Evolutionary conservation across 2,329 filamentous ascomycete genomes (phyloP).

Genomic region (Penicillium sp.): DNA sequence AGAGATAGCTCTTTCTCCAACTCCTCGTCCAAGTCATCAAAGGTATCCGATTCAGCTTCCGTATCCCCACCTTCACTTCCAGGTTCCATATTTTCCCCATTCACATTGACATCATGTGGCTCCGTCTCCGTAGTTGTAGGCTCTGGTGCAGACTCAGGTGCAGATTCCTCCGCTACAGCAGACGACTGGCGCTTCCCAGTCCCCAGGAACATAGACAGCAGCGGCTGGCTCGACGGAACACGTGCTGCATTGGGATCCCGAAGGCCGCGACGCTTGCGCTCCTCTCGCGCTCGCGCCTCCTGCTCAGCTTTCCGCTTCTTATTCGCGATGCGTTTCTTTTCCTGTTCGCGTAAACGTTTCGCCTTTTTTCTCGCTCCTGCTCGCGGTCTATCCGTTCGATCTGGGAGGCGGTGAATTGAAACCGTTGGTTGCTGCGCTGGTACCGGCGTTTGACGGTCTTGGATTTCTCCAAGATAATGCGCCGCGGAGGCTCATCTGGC

Average conservation of each 20-base stretch:
- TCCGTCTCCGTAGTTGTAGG: constrained; percentile 5
- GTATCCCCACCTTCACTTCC: constrained; percentile 18
- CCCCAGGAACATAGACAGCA: constrained; percentile 34
- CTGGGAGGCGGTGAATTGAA: constrained; percentile 35
- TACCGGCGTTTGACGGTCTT: constrained; percentile 38
- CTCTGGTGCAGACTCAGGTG: background rate
- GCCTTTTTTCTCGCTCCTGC: constrained; percentile 41
- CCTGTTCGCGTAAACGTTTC: constrained; percentile 37
- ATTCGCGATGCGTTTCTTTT: constrained; percentile 33
- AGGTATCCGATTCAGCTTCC: constrained; percentile 23
- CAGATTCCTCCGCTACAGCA: background rate
- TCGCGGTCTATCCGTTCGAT: constrained; percentile 42
- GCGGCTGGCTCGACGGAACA: constrained; percentile 36
- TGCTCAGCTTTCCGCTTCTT: constrained; percentile 38
- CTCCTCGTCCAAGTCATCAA: constrained; percentile 24
- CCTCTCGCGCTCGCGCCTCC: constrained; percentile 34
- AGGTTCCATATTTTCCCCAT: constrained; percentile 1
- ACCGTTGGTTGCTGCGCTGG: constrained; percentile 38
- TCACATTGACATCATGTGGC: constrained; percentile 1
- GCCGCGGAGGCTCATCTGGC: constrained; percentile 28
- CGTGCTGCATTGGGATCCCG: constrained; percentile 32
- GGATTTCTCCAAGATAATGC: constrained; percentile 39
- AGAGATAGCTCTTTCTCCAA: constrained; percentile 12
- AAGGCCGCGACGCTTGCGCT: constrained; percentile 31
- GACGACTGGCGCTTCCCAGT: constrained; percentile 10